Conservation (phyloP, 495 filamentous ascomycete genomes). For the Thozetella sp. region DNA sequence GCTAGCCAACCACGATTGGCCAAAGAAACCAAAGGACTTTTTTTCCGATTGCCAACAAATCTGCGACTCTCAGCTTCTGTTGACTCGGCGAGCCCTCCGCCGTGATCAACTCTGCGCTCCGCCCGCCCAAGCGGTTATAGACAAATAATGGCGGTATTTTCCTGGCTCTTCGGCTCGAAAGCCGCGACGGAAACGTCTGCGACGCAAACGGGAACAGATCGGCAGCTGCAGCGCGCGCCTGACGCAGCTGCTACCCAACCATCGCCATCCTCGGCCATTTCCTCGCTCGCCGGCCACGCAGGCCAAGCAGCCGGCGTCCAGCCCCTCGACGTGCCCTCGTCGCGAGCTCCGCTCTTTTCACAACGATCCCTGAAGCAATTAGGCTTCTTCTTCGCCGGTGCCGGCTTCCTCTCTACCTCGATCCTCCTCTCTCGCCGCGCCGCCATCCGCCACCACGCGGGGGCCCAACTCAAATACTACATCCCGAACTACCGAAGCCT, state of each 20-base stretch:
- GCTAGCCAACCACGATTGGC: too few relatives aligned
- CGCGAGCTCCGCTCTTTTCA: neutral
- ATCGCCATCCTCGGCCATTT: neutral
- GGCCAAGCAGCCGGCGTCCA: neutral
- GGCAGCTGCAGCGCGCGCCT: neutral
- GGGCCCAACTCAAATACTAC: slow-evolving; percentile 66
- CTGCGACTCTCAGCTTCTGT: too few relatives aligned
- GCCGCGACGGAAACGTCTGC: neutral
- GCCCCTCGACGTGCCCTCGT: neutral
- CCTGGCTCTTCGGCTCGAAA: slow-evolving; percentile 1
- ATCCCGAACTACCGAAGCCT: slow-evolving; percentile 53
- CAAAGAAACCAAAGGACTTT: too few relatives aligned
- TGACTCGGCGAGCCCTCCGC: neutral
- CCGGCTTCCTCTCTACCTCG: slow-evolving; percentile 71
- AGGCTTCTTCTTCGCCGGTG: slow-evolving; percentile 68
- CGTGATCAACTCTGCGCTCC: neutral
- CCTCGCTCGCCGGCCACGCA: neutral
- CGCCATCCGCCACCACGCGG: slow-evolving; percentile 52
- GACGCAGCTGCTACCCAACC: neutral
- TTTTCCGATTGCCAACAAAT: too few relatives aligned
- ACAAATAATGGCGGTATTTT: neutral
- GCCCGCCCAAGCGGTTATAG: neutral
- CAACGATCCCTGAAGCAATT: slow-evolving; percentile 50
- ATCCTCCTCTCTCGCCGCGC: slow-evolving; percentile 71
- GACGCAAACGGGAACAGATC: neutral